Evolutionary conservation across 179 eudicot species (phyloP).

Genomic region (Spergularia azorica): DNA sequence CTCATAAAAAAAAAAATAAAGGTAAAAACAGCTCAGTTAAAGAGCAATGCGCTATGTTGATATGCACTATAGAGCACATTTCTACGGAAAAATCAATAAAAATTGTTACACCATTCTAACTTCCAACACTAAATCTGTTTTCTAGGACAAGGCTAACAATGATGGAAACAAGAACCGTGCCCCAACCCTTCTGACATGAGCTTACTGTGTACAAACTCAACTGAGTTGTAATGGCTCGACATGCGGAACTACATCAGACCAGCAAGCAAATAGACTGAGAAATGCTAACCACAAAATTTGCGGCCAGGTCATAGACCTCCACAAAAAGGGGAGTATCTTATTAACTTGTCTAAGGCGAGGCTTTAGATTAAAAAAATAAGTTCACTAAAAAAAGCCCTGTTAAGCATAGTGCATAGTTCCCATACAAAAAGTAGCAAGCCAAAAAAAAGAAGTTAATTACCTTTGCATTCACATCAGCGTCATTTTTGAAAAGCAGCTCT

Average conservation of each 20-base stretch:
- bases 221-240: too few species aligned
- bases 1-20: too few species aligned
- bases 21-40: not conserved
- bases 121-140: too few species aligned
- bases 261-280: not conserved
- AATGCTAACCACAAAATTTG: not conserved
- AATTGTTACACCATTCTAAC: too few species aligned
- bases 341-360: not conserved
- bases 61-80: constrained; percentile 17
- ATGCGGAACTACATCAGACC: not conserved
- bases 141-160: too few species aligned
- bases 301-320: not conserved
- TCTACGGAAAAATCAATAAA: too few species aligned
- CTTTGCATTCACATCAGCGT: constrained; percentile 80
- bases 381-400: not conserved
- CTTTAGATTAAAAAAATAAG: not conserved
- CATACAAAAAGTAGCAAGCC: not conserved
- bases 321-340: not conserved
- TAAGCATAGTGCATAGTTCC: not conserved
- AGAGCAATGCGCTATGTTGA: not conserved
- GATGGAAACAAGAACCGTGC: too few species aligned
- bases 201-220: constrained; percentile 46
- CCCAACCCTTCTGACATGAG: too few species aligned
- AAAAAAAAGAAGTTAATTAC: constrained; percentile 27
- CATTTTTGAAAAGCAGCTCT: constrained; percentile 62